A percentile compares a stretch with the other conserved stretches of the same genome.
Evolutionary conservation across 805 yeast species (phyloP).

Genomic region (Candida sakaeoensis): DNA sequence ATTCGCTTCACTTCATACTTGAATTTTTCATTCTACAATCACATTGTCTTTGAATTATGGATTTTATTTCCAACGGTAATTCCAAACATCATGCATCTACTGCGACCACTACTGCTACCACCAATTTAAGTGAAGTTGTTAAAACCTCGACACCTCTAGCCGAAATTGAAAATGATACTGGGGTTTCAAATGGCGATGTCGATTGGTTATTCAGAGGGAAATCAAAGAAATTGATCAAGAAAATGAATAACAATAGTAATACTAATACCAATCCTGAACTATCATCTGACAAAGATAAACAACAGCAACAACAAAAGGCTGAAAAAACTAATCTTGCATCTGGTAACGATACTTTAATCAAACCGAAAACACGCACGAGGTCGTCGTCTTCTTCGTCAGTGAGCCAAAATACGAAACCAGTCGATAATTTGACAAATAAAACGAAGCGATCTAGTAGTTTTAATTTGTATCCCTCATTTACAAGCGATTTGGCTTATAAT

Average conservation of each 20-base stretch:
- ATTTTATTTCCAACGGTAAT: no score
- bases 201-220: constrained; percentile 86
- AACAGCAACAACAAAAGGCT: neutral
- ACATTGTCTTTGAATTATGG: no score
- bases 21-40: no score
- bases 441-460: constrained; percentile 13
- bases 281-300: neutral
- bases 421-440: constrained; percentile 4
- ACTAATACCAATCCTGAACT: constrained; percentile 3
- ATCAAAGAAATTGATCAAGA: constrained; percentile 52
- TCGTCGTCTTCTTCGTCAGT: constrained; percentile 19
- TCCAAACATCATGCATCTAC: no score
- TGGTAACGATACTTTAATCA: constrained; percentile 12
- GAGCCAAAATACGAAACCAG: constrained; percentile 8
- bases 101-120: neutral
- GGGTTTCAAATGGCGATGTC: constrained; percentile 71
- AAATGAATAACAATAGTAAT: constrained; percentile 20
- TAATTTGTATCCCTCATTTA: constrained; percentile 6
- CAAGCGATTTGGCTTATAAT: constrained; percentile 8
- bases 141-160: no score
- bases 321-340: neutral
- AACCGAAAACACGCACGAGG: constrained; percentile 22
- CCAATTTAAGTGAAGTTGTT: no score
- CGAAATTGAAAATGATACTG: constrained; percentile 27
- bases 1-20: no score